phyloP scores from a whole-genome alignment of 441 rosid genomes.

The Arabidopsis hybrid region DNA sequence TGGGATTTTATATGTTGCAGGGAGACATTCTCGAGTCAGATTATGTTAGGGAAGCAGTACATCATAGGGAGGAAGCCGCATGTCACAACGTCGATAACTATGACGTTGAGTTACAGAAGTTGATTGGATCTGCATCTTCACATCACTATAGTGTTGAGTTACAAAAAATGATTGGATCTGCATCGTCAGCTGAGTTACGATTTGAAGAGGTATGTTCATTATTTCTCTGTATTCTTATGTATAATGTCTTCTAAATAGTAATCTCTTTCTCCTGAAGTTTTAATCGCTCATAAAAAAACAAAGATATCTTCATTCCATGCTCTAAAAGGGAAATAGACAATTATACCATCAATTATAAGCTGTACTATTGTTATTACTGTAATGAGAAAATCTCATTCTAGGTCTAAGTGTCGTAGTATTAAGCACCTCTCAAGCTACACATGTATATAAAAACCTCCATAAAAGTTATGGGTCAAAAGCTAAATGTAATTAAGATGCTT shows the following conservation, averaged over 20 bases:
- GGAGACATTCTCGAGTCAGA: conserved; percentile 45
- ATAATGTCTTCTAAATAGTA: conserved; percentile 30
- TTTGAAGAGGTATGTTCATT: conserved; percentile 57
- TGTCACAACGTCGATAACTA: conserved; percentile 30
- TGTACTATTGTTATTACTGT: background rate
- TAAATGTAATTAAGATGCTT: conserved; percentile 27
- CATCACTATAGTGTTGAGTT: conserved; percentile 42
- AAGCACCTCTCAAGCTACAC: conserved; percentile 19
- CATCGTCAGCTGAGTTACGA: conserved; percentile 52
- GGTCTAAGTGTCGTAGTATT: conserved; percentile 20
- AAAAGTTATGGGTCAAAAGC: conserved; percentile 19
- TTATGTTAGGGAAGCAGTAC: conserved; percentile 44
- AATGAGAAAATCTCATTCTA: conserved; percentile 29
- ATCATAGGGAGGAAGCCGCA: conserved; percentile 41
- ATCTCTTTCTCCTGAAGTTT: conserved; percentile 13
- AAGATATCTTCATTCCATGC: conserved; percentile 6
- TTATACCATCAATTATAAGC: background rate
- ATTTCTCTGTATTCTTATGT: conserved; percentile 22
- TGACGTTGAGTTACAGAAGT: conserved; percentile 44
- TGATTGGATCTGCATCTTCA: conserved; percentile 46
- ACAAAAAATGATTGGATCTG: conserved; percentile 49
- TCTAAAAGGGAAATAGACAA: conserved; percentile 15
- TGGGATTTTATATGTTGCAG: conserved; percentile 44
- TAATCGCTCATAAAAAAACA: background rate
- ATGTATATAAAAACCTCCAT: conserved; percentile 23